A percentile compares a stretch with the other conserved stretches of the same genome.
Evolutionary conservation across 106 monocot genomes (phyloP).

Genomic region (Vanilla planifolia): DNA sequence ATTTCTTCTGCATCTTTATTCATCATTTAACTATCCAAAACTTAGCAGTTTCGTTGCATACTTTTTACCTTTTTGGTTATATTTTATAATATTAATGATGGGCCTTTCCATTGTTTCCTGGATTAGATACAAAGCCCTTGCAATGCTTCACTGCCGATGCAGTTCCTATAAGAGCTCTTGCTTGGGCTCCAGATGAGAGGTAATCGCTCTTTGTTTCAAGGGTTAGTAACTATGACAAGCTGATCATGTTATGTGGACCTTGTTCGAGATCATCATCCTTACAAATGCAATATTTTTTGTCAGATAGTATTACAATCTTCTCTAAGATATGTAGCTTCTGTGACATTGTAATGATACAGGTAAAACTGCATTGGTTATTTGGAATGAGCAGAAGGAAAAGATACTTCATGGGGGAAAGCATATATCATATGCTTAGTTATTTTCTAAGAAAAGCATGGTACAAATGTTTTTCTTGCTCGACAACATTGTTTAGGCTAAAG

Average conservation of each 20-base stretch:
- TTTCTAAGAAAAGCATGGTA: no score
- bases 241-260: not conserved
- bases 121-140: constrained; percentile 71
- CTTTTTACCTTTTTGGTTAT: not conserved
- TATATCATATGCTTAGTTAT: no score
- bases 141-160: constrained; percentile 75
- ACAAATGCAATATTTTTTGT: no score
- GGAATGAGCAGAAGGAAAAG: no score
- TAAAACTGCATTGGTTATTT: no score
- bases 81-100: not conserved
- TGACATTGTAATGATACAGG: no score
- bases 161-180: constrained; percentile 79
- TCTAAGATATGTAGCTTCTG: no score
- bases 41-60: not conserved
- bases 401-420: no score
- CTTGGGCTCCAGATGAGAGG: constrained; percentile 85
- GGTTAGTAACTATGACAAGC: not conserved
- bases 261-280: no score
- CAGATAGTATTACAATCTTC: no score
- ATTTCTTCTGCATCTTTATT: not conserved
- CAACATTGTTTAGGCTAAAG: no score
- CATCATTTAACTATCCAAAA: not conserved
- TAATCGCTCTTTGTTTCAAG: constrained; percentile 10
- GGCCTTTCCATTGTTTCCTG: constrained; percentile 2
- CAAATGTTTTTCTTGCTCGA: no score